phyloP scores from a whole-genome alignment of 768 basidiomycete species.

The Pseudohyphozyma bogoriensis region DNA sequence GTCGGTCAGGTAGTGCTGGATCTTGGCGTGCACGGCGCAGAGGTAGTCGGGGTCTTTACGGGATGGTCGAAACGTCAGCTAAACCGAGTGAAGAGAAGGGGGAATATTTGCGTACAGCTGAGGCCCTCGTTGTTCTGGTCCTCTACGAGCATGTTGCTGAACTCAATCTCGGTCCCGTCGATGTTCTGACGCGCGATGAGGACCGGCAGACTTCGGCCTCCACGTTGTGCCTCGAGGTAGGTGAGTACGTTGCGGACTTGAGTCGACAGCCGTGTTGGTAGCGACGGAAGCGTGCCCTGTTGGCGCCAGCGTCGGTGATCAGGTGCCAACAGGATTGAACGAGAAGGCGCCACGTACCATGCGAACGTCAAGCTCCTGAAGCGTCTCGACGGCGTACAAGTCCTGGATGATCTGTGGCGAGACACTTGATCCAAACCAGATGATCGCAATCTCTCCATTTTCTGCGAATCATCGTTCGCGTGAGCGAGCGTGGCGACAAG shows the following conservation, averaged over 20 bases:
- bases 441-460: conserved; percentile 73
- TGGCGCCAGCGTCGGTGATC: not conserved
- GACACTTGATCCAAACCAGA: conserved; percentile 79
- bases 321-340: not conserved
- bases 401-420: conserved; percentile 74
- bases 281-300: conserved; percentile 58
- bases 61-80: too few relatives aligned
- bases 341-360: conserved; percentile 49
- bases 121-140: conserved; percentile 78
- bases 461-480: conserved; percentile 43
- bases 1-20: too few relatives aligned
- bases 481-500: not conserved
- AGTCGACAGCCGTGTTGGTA: conserved; percentile 64
- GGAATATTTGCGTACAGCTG: not conserved
- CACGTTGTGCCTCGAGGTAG: conserved; percentile 41
- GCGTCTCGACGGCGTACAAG: conserved; percentile 72
- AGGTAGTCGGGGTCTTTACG: not conserved
- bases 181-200: conserved; percentile 79
- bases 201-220: conserved; percentile 41
- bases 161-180: conserved; percentile 84
- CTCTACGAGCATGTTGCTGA: conserved; percentile 92
- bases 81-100: conserved; percentile 22
- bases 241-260: conserved; percentile 82
- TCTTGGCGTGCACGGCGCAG: not conserved
- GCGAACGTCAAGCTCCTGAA: conserved; percentile 55